Conservation (phyloP, 495 filamentous ascomycete genomes). For the Neurospora discreta region DNA sequence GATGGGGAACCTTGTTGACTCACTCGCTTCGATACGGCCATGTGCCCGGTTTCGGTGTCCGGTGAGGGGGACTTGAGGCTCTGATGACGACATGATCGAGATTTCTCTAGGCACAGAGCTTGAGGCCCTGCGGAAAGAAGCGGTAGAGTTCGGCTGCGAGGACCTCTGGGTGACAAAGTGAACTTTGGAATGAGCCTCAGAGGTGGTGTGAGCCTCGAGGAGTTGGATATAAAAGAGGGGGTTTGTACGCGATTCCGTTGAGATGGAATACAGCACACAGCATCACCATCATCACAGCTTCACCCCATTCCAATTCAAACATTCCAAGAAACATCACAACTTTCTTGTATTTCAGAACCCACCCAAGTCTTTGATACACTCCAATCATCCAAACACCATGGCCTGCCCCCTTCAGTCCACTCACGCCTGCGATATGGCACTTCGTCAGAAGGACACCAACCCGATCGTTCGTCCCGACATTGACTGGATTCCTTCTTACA, state of each 20-base stretch:
- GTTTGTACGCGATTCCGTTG: background rate
- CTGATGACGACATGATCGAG: background rate
- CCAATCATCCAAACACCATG: background rate
- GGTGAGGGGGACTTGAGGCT: background rate
- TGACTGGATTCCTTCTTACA: constrained; percentile 20
- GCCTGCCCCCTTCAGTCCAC: background rate
- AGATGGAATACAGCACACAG: background rate
- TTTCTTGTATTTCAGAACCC: background rate
- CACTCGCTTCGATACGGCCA: background rate
- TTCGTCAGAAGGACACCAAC: background rate
- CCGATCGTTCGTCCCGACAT: constrained; percentile 15
- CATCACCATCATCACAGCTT: background rate
- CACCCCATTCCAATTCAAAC: background rate
- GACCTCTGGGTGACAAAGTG: background rate
- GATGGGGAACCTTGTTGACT: background rate
- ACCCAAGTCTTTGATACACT: background rate
- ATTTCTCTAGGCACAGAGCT: background rate
- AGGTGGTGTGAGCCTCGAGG: background rate
- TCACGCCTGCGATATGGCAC: background rate
- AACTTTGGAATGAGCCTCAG: background rate
- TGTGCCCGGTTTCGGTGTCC: background rate
- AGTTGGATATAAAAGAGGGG: background rate
- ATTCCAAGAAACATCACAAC: too few relatives aligned
- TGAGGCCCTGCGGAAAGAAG: background rate
- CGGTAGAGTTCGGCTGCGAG: background rate